A percentile compares a stretch with the other conserved stretches of the same genome.
Evolutionary conservation across 2,329 filamentous ascomycete genomes (phyloP).

Genomic region (Reticulascus tulasneorum): DNA sequence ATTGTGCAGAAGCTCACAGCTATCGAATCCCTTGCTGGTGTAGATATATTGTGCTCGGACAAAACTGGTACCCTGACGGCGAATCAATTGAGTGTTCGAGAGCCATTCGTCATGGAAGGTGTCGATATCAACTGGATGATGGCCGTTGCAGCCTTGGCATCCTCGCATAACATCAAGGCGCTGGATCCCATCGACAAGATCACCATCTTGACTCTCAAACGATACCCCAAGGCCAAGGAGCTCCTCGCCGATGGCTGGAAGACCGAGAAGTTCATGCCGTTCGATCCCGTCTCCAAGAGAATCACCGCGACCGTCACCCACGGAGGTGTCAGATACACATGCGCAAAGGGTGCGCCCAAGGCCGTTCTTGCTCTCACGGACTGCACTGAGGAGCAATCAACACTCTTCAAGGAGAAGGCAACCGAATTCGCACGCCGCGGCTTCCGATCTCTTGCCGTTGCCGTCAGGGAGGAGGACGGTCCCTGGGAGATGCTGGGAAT

Average conservation of each 20-base stretch:
- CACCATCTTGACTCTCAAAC: constrained; percentile 70
- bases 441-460: constrained; percentile 77
- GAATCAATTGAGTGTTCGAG: constrained; percentile 72
- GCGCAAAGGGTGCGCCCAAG: constrained; percentile 75
- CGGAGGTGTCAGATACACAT: constrained; percentile 66
- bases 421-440: constrained; percentile 73
- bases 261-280: constrained; percentile 73
- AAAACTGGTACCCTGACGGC: constrained; percentile 76
- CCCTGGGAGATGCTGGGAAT: constrained; percentile 72
- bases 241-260: constrained; percentile 72
- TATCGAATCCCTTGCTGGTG: constrained; percentile 71
- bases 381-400: constrained; percentile 61
- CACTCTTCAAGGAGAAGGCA: constrained; percentile 68
- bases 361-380: constrained; percentile 67
- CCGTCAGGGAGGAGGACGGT: constrained; percentile 72
- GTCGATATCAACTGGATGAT: constrained; percentile 83
- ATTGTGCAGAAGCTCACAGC: constrained; percentile 78
- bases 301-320: constrained; percentile 68
- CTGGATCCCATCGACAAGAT: constrained; percentile 78
- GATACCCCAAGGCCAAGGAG: constrained; percentile 73
- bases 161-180: constrained; percentile 75
- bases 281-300: constrained; percentile 77
- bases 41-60: constrained; percentile 76
- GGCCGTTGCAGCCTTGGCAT: constrained; percentile 72
- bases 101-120: constrained; percentile 72